Evolutionary conservation across 352 stramenopile genomes (phyloP).

Genomic region (Pythium chondricola): DNA sequence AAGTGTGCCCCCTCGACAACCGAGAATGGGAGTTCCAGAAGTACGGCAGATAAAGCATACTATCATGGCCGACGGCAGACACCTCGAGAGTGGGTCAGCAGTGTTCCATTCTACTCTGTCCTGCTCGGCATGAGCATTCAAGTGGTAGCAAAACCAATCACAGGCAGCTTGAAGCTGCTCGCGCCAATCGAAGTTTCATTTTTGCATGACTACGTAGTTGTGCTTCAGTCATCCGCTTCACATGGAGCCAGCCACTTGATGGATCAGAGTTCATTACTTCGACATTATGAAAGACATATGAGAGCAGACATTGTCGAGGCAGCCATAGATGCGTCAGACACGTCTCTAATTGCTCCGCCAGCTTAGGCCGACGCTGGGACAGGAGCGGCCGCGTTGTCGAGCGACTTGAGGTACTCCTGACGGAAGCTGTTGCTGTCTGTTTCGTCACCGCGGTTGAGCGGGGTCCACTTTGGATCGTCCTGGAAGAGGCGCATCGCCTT

Average conservation of each 20-base stretch:
- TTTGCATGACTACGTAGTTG: too few relatives aligned
- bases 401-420: constrained; percentile 19
- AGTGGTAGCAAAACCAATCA: too few relatives aligned
- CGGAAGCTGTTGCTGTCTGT: constrained; percentile 16
- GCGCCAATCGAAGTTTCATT: too few relatives aligned
- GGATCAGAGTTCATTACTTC: neutral
- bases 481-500: constrained; percentile 23
- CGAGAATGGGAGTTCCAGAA: constrained; percentile 99
- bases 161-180: too few relatives aligned
- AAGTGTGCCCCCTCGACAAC: constrained; percentile 99
- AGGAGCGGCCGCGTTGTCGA: constrained; percentile 3
- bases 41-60: constrained; percentile 88
- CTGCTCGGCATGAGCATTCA: too few relatives aligned
- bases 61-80: neutral
- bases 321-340: too few relatives aligned
- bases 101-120: too few relatives aligned
- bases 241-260: too few relatives aligned
- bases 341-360: too few relatives aligned
- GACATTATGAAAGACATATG: neutral
- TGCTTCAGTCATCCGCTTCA: too few relatives aligned
- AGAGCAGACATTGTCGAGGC: too few relatives aligned
- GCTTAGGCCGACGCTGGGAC: constrained; percentile 14
- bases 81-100: too few relatives aligned
- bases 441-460: constrained; percentile 21
- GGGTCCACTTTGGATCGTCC: constrained; percentile 22